Evolutionary conservation across 257 asterid species (phyloP), one percentile per base, ranked within the genome.

Genomic region (Verbascum thapsus): DNA sequence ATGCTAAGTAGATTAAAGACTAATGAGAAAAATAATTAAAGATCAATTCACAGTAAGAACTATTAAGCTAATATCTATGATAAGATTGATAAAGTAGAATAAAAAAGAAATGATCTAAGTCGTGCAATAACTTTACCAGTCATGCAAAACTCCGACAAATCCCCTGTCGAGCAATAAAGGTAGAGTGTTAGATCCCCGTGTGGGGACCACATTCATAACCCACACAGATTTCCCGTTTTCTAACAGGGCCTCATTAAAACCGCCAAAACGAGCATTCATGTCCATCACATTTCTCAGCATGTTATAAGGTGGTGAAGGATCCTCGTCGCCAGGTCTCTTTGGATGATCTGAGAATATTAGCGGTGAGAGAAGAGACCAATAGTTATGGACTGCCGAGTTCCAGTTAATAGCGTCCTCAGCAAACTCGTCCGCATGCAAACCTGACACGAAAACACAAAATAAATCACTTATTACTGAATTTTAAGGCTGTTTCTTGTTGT

Each of bases 301-400:
- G 91, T 94, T 94, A 76, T 80, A 94, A 76, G 99, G 99, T 30
- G 99, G 99, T 43, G 96, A 83, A 76, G 99, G 99, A 71, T 94
- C 99, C 78, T 94, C 99, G 40, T 87, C 95, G 2, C 99, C 99
- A 38, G 99, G 99, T 78, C 99, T 77, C 82, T 94, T 94, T 4
- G 99, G 99, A 72, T 94, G 99, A 77, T 94, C 99, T 0, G 99
- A 94, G 68, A 90, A 94, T 74, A 94, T 90, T 45, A 94, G 61
- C 12, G 99, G 99, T 18, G 99, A 94, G 48, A 94, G 88, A 67
- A 94, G 79, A 53, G 99, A 94, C 99, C 99, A 94, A 73, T 87
- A 90, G 47, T 90, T 86, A 41, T 61, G 84, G 32, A 85, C 91
- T 10, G 96, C 96, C 4, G 88, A 75, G 58, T 80, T 80, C 96